Conservation (phyloP, 2,329 filamentous ascomycete genomes). For the Diaporthe helianthi region DNA sequence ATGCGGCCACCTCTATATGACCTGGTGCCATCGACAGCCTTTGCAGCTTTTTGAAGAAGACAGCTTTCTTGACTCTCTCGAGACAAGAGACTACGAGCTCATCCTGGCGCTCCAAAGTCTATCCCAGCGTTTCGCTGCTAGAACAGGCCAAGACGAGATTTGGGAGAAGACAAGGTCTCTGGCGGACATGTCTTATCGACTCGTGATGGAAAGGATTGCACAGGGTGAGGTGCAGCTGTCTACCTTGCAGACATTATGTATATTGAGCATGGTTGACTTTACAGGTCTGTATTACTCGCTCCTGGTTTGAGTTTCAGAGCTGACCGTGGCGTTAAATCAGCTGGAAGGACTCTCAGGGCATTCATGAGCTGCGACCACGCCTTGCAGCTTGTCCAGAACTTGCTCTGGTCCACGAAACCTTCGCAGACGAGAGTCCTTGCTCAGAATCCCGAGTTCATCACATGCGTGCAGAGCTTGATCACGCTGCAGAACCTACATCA, state of each 20-base stretch:
- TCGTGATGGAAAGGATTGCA: neutral
- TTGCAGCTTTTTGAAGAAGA: neutral
- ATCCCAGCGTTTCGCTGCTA: neutral
- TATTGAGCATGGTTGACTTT: conserved; percentile 4
- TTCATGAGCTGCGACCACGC: neutral
- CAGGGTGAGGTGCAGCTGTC: conserved; percentile 1
- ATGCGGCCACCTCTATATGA: neutral
- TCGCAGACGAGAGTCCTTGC: neutral
- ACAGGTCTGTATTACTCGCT: neutral
- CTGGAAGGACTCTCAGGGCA: neutral
- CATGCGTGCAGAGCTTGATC: neutral
- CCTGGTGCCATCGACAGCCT: neutral
- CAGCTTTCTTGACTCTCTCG: neutral
- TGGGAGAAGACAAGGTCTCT: neutral
- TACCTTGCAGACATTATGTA: neutral
- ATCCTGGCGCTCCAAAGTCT: neutral
- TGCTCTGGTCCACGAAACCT: neutral
- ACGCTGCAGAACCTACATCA: neutral
- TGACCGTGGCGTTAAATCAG: neutral
- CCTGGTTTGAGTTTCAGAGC: neutral
- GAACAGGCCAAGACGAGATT: neutral
- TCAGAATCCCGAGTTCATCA: neutral
- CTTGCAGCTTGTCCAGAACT: conserved; percentile 7
- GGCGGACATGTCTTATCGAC: neutral
- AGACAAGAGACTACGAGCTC: neutral